Evolutionary conservation across 1,284 basidiomycete species (phyloP).

Genomic region (Phylloporus gajari): DNA sequence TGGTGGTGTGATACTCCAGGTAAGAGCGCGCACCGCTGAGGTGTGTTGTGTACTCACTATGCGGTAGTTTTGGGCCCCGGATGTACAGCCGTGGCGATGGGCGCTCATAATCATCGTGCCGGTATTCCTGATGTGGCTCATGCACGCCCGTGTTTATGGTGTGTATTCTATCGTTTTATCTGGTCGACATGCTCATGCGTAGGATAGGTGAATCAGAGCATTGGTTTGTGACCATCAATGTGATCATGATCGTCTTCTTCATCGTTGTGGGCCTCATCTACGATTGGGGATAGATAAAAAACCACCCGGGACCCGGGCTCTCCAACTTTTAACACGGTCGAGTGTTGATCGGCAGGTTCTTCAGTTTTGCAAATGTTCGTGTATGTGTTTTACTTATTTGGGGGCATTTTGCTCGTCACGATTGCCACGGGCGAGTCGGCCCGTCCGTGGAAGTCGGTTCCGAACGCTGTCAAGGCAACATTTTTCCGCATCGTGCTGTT

Average conservation of each 20-base stretch:
- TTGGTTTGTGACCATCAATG: slow-evolving; percentile 64
- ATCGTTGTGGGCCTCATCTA: slow-evolving; percentile 66
- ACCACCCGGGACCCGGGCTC: slow-evolving; percentile 65
- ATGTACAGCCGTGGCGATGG: slow-evolving; percentile 61
- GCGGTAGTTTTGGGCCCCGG: slow-evolving; percentile 53
- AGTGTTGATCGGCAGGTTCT: slow-evolving; percentile 65
- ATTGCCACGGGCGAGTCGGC: slow-evolving; percentile 70
- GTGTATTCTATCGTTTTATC: neutral
- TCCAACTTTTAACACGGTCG: slow-evolving; percentile 62
- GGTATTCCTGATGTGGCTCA: slow-evolving; percentile 54
- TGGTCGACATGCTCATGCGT: neutral
- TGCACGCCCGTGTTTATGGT: too few species aligned
- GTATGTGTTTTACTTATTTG: slow-evolving; percentile 75
- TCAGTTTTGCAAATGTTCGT: slow-evolving; percentile 65
- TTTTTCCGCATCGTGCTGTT: slow-evolving; percentile 75
- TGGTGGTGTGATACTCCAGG: slow-evolving; percentile 55
- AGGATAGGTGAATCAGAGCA: slow-evolving; percentile 62
- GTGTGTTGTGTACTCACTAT: neutral
- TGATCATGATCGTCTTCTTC: slow-evolving; percentile 62
- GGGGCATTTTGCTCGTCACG: slow-evolving; percentile 78
- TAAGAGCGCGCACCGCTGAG: slow-evolving; percentile 13
- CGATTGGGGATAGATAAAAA: slow-evolving; percentile 67
- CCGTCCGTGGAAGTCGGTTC: slow-evolving; percentile 70
- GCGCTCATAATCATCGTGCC: too few species aligned
- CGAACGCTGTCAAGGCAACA: slow-evolving; percentile 74